Percentiles rank a stretch among this genome's conserved stretches.
phyloP scores from a whole-genome alignment of 2,329 filamentous ascomycete genomes.

The Fusarium lyarnte region DNA sequence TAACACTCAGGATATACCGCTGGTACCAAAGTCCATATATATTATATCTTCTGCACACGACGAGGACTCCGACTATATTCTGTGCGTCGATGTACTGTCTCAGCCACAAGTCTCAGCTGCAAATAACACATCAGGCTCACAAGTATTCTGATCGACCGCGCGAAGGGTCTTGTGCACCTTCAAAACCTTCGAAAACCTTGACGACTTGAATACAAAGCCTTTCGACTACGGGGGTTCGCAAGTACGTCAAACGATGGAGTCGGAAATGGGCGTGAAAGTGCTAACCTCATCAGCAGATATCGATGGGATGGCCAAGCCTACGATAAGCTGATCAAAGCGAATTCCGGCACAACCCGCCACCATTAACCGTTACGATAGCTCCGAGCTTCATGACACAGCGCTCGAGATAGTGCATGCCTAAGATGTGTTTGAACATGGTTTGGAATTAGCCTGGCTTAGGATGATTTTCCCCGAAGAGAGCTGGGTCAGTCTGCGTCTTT shows the following conservation, averaged over 20 bases:
- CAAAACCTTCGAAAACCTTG: too few species aligned
- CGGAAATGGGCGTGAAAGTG: fast-evolving
- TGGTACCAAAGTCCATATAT: neutral
- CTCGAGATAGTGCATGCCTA: neutral
- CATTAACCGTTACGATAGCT: neutral
- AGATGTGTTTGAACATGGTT: neutral
- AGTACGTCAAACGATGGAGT: neutral
- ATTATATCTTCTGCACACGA: neutral
- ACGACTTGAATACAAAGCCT: neutral
- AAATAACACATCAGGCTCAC: neutral
- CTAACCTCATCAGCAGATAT: neutral
- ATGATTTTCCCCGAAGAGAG: too few species aligned
- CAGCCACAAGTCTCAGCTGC: too few species aligned
- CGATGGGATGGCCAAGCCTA: neutral
- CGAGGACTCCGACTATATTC: too few species aligned
- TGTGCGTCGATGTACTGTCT: too few species aligned
- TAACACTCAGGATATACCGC: neutral
- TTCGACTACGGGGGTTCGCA: neutral
- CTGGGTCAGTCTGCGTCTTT: too few species aligned
- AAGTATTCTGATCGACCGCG: neutral
- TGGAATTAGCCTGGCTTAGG: too few species aligned
- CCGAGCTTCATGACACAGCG: neutral
- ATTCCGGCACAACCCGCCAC: neutral
- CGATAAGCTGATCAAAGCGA: neutral
- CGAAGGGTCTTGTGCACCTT: neutral